Percentiles rank a stretch among this genome's conserved stretches.
phyloP scores from a whole-genome alignment of 1,284 basidiomycete genomes.

The Austropuccinia psidii region DNA sequence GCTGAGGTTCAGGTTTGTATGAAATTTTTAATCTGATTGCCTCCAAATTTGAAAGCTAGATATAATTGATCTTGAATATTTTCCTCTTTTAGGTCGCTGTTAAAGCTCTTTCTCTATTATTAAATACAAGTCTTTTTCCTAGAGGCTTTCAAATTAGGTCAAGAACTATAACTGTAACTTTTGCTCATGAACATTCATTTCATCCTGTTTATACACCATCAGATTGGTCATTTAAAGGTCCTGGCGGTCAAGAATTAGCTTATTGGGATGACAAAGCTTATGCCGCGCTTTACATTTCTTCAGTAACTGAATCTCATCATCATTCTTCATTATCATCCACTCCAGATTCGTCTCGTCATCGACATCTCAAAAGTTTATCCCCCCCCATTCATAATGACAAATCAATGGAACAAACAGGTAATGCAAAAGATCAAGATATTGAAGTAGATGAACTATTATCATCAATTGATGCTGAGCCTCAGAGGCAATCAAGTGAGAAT shows the following conservation, averaged over 20 bases:
- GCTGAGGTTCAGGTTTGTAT: slow-evolving; percentile 67
- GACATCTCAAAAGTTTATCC: neutral
- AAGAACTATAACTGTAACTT: slow-evolving; percentile 40
- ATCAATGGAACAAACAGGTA: neutral
- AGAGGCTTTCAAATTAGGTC: slow-evolving; percentile 42
- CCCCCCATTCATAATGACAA: neutral
- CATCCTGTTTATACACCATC: slow-evolving; percentile 41
- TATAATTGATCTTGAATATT: neutral
- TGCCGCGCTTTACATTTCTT: slow-evolving; percentile 35
- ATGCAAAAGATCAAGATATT: slow-evolving; percentile 36
- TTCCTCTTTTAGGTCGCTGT: slow-evolving; percentile 38
- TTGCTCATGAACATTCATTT: slow-evolving; percentile 42
- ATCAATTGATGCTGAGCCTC: slow-evolving; percentile 38
- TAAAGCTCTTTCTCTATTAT: slow-evolving; percentile 39
- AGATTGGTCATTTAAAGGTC: slow-evolving; percentile 41
- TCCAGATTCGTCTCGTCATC: slow-evolving; percentile 28
- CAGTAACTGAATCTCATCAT: slow-evolving; percentile 14
- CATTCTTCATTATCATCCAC: slow-evolving; percentile 9
- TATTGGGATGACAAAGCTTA: slow-evolving; percentile 44
- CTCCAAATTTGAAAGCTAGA: neutral
- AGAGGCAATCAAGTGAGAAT: neutral
- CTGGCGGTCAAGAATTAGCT: slow-evolving; percentile 38
- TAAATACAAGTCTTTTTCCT: slow-evolving; percentile 40
- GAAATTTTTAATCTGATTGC: slow-evolving; percentile 29
- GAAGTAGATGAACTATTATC: slow-evolving; percentile 43